A percentile compares a stretch with the other conserved stretches of the same genome.
Evolutionary conservation across 1,284 basidiomycete genomes (phyloP).

Genomic region (Fomitopsis palustris): DNA sequence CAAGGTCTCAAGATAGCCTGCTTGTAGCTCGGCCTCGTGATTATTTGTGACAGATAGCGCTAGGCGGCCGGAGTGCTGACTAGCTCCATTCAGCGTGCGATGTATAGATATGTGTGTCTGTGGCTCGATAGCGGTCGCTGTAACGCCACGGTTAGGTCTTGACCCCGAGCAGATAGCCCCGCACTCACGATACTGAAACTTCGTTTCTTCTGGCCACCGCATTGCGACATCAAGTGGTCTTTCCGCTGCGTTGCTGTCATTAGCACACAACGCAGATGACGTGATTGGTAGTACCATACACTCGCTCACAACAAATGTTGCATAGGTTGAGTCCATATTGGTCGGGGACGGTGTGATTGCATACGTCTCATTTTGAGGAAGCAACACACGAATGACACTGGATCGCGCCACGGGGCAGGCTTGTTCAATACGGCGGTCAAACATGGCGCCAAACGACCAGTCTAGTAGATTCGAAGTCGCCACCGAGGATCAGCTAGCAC

Average conservation of each 20-base stretch:
- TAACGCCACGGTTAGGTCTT: slow-evolving; percentile 15
- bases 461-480: slow-evolving; percentile 34
- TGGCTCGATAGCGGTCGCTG: slow-evolving; percentile 25
- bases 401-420: slow-evolving; percentile 57
- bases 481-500: background rate
- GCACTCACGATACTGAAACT: slow-evolving; percentile 55
- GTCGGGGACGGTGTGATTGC: slow-evolving; percentile 49
- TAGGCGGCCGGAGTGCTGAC: slow-evolving; percentile 76
- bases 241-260: slow-evolving; percentile 10
- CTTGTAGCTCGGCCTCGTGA: slow-evolving; percentile 42
- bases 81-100: slow-evolving; percentile 72
- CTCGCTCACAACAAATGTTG: slow-evolving; percentile 46
- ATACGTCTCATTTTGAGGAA: slow-evolving; percentile 41
- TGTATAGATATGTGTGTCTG: slow-evolving; percentile 53
- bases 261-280: background rate
- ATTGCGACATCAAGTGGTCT: slow-evolving; percentile 49
- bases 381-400: slow-evolving; percentile 48
- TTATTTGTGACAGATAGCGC: slow-evolving; percentile 71
- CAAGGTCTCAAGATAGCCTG: slow-evolving; percentile 87
- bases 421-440: slow-evolving; percentile 62
- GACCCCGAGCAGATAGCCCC: background rate
- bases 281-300: slow-evolving; percentile 32
- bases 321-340: slow-evolving; percentile 28
- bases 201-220: slow-evolving; percentile 47
- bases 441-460: slow-evolving; percentile 77